Conservation (phyloP, 495 filamentous ascomycete species). For the Pseudevernia furfuracea region DNA sequence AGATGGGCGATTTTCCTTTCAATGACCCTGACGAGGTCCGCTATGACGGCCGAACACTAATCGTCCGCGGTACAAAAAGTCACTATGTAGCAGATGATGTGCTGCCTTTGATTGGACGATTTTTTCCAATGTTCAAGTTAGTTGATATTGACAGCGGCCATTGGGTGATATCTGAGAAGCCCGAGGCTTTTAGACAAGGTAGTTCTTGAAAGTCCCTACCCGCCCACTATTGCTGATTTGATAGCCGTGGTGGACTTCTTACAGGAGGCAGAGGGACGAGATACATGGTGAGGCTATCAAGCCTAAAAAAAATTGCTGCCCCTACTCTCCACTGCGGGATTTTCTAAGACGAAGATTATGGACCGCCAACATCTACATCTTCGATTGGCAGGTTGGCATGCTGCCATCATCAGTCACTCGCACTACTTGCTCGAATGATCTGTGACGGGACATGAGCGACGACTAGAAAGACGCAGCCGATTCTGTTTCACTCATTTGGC, state of each 20-base stretch:
- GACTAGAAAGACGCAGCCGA: not conserved
- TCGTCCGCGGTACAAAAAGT: slow-evolving; percentile 77
- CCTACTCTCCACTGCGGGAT: not conserved
- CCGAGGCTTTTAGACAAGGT: slow-evolving; percentile 79
- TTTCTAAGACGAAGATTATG: not conserved
- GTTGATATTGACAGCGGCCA: slow-evolving; percentile 83
- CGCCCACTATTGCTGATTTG: slow-evolving; percentile 4
- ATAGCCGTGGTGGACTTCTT: slow-evolving; percentile 57
- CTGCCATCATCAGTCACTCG: not conserved
- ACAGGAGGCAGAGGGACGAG: slow-evolving; percentile 41
- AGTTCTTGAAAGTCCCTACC: slow-evolving; percentile 12
- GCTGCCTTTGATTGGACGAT: slow-evolving; percentile 77
- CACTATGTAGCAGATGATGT: slow-evolving; percentile 80
- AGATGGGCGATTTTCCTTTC: slow-evolving; percentile 84
- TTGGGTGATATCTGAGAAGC: slow-evolving; percentile 92
- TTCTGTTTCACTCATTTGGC: not conserved
- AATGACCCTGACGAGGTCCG: slow-evolving; percentile 50
- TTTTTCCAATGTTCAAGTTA: slow-evolving; percentile 78
- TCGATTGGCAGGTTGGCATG: not conserved
- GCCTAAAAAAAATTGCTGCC: not conserved
- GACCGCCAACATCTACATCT: not conserved
- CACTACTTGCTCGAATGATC: not conserved
- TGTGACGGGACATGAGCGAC: not conserved
- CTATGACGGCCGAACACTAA: slow-evolving; percentile 70
- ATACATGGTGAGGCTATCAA: slow-evolving; percentile 5